Conservation (phyloP, 352 stramenopile genomes). For the Vaucheria bursata region DNA sequence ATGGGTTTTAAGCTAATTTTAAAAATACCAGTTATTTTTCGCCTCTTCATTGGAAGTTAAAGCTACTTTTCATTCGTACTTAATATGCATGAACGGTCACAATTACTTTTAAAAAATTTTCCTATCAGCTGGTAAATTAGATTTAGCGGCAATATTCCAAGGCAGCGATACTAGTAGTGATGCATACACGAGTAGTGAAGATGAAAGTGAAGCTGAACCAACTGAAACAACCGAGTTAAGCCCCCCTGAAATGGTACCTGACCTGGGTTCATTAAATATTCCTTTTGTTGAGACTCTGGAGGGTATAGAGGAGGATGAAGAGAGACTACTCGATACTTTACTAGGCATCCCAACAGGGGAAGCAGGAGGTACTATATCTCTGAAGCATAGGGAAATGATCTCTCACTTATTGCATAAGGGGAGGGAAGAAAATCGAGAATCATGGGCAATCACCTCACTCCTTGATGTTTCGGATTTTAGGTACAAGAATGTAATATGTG, state of each 20-base stretch:
- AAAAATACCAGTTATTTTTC: too few relatives aligned
- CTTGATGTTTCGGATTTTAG: constrained; percentile 45
- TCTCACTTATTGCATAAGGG: constrained; percentile 23
- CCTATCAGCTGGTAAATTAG: constrained; percentile 23
- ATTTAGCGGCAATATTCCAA: constrained; percentile 28
- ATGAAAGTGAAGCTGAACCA: background rate
- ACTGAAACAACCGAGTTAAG: background rate
- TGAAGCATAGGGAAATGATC: constrained; percentile 11
- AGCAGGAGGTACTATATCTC: background rate
- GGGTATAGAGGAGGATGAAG: background rate
- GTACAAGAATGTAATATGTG: too few relatives aligned
- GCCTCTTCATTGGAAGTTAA: too few relatives aligned
- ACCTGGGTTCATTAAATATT: background rate
- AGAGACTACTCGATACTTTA: constrained; percentile 14
- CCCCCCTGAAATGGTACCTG: background rate
- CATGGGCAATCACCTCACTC: constrained; percentile 36
- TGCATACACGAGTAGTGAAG: background rate
- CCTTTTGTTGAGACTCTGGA: background rate
- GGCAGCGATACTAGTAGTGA: background rate
- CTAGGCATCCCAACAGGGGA: constrained; percentile 5
- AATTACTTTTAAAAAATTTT: too few relatives aligned
- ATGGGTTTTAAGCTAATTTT: too few relatives aligned
- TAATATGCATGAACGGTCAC: too few relatives aligned
- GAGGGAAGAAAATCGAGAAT: background rate
- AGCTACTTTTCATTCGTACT: too few relatives aligned